These are phyloP conservation scores for Meira nashicola DNA, from an alignment of 1,284 basidiomycete species.

Conservation along the genomic window DNA sequence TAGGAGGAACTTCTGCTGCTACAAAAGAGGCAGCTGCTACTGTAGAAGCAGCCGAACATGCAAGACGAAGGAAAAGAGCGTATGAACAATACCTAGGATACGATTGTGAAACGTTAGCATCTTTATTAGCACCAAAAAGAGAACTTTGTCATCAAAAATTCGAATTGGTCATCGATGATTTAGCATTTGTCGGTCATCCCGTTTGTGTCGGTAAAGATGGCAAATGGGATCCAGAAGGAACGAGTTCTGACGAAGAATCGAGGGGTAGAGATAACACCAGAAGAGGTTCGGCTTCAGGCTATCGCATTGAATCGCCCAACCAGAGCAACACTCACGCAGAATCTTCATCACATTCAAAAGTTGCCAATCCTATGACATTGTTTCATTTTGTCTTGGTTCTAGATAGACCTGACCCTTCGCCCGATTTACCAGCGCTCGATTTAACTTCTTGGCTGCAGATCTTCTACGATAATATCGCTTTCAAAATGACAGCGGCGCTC, in stretches of 20 bases:
- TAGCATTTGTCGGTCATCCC: slow-evolving; percentile 93
- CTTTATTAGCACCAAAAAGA: slow-evolving; percentile 69
- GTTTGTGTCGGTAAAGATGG: slow-evolving; percentile 65
- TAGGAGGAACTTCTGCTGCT: not conserved
- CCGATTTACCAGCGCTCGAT: slow-evolving; percentile 30
- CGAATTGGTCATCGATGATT: slow-evolving; percentile 82
- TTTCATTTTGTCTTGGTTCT: slow-evolving; percentile 51
- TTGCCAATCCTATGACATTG: slow-evolving; percentile 18
- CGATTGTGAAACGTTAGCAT: slow-evolving; percentile 72
- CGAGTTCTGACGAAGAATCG: not conserved
- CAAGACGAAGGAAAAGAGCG: not conserved
- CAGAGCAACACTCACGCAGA: slow-evolving; percentile 1
- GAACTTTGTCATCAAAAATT: slow-evolving; percentile 90
- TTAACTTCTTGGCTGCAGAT: slow-evolving; percentile 36
- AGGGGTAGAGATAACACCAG: slow-evolving; percentile 8
- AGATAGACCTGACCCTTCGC: slow-evolving; percentile 43
- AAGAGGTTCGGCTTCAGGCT: slow-evolving; percentile 1
- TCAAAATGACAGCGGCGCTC: slow-evolving; percentile 50
- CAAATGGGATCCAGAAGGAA: slow-evolving; percentile 16
- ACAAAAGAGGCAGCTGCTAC: not conserved
- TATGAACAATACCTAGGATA: slow-evolving; percentile 64
- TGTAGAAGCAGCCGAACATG: not conserved
- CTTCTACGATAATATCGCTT: slow-evolving; percentile 48
- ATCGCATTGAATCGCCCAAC: not conserved
- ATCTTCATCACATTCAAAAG: not conserved